Evolutionary conservation across 495 filamentous ascomycete genomes (phyloP), one percentile per base, ranked within the genome.

Genomic region (Hypoxylon perforatum): DNA sequence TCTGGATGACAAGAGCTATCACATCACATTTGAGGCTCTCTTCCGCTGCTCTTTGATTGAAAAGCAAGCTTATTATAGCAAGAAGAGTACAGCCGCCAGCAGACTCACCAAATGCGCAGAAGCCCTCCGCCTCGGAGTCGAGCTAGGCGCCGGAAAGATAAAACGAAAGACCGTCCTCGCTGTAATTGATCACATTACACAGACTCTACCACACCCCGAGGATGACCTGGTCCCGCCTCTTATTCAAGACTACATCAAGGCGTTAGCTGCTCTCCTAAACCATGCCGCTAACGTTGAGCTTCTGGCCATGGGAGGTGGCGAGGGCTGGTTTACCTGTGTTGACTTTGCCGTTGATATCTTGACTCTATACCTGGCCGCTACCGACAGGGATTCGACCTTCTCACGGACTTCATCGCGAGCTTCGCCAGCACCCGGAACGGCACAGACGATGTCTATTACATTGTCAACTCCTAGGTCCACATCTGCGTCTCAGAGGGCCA

Each of bases 271-370:
- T 36, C 76, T 96, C 12, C 81, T 97, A n/a, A 85, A 87, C 44
- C 86, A 88, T 69, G 83, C 85, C 21, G 85, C 91, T 36, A 92
- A 92, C 75, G 86, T 89, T 15, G 95, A 99, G 74, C 90, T 91
- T 67, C 79, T 98, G 8, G 73, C 79, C 25, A 62, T 74, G 23
- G 57, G 72, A 0, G 76, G 80, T 14, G 75, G 76, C 47, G 79
- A 87, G 7, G 84, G 87, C 52, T 97, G 95, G 93, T 77, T 86
- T 35, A 81, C 80, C 11, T 78, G 87, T 23, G 82, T 89, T 2
- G 80, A 87, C 42, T 96, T 96, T 67, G 93, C 90, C 69, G 57
- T 87, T 35, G 72, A 87, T 39, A 77, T 77, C 5, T 77, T 87
- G 39, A 77, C 76, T 18, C 75, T 75, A 25, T 82, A 80, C 53